Conservation (phyloP, 2,329 filamentous ascomycete genomes). For the Fusarium multiceps region DNA sequence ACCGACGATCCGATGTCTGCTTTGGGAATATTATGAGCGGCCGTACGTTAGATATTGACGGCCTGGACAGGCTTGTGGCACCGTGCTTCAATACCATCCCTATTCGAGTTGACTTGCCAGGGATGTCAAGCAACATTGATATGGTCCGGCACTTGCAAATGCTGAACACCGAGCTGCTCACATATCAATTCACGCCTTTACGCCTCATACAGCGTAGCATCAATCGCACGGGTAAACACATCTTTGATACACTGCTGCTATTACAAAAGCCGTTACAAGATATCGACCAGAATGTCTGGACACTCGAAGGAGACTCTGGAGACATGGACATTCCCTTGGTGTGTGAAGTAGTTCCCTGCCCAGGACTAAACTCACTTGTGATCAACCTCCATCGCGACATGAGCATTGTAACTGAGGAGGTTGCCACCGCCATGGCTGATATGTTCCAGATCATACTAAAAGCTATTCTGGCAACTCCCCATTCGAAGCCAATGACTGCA, state of each 20-base stretch:
- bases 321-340: constrained; percentile 82
- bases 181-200: constrained; percentile 80
- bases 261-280: constrained; percentile 74
- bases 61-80: constrained; percentile 78
- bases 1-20: constrained; percentile 73
- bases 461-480: constrained; percentile 44
- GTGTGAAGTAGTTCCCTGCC: constrained; percentile 75
- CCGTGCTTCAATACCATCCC: constrained; percentile 95
- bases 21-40: constrained; percentile 91
- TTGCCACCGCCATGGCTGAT: constrained; percentile 47
- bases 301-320: constrained; percentile 65
- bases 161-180: constrained; percentile 70
- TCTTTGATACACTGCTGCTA: constrained; percentile 86
- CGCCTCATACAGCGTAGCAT: constrained; percentile 72
- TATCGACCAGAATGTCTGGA: constrained; percentile 68
- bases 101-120: constrained; percentile 67
- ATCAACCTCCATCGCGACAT: constrained; percentile 73
- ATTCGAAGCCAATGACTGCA: constrained; percentile 37
- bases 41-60: constrained; percentile 72
- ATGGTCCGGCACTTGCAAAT: constrained; percentile 70
- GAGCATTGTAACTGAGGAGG: constrained; percentile 51
- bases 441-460: constrained; percentile 49
- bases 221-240: constrained; percentile 56
- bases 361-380: constrained; percentile 61
- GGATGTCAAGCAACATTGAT: constrained; percentile 62